Conservation (phyloP, 2,329 filamentous ascomycete species). For the Penicillium oxalicum region DNA sequence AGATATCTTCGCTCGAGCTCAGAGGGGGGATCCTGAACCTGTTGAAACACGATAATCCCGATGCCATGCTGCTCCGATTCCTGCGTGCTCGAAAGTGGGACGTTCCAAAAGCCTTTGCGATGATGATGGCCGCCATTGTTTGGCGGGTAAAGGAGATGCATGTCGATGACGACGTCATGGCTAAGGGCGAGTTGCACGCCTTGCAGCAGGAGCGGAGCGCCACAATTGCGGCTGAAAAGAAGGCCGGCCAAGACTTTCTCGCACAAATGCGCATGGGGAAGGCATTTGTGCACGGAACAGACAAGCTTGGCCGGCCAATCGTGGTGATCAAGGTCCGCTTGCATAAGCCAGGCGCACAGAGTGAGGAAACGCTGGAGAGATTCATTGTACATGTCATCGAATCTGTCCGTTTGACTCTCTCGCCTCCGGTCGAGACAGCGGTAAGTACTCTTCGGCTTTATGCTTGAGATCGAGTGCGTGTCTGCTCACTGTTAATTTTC, state of each 20-base stretch:
- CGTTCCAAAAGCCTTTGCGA: constrained; percentile 78
- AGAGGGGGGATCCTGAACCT: constrained; percentile 50
- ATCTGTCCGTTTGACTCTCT: constrained; percentile 74
- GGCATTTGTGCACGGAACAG: constrained; percentile 78
- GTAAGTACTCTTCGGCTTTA: constrained; percentile 47
- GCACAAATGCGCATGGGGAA: constrained; percentile 81
- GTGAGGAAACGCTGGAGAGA: constrained; percentile 70
- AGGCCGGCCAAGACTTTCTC: constrained; percentile 68
- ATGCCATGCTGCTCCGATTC: constrained; percentile 73
- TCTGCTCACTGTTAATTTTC: neutral
- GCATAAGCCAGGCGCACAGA: constrained; percentile 80
- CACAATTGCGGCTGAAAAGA: constrained; percentile 54
- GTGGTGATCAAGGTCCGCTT: constrained; percentile 74
- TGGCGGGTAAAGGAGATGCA: constrained; percentile 78
- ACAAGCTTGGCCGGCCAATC: constrained; percentile 76
- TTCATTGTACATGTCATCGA: constrained; percentile 93
- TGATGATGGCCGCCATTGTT: constrained; percentile 85
- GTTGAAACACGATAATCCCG: constrained; percentile 86
- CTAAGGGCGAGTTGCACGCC: constrained; percentile 63
- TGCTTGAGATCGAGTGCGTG: too few relatives aligned
- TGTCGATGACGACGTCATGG: constrained; percentile 80
- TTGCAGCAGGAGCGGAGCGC: constrained; percentile 53
- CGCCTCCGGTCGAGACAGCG: constrained; percentile 77
- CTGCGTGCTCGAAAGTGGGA: constrained; percentile 87
- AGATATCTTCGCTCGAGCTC: constrained; percentile 66